A percentile compares a stretch with the other conserved stretches of the same genome.
Conservation (phyloP, 306 rosid species). For the Luffa acutangula region DNA sequence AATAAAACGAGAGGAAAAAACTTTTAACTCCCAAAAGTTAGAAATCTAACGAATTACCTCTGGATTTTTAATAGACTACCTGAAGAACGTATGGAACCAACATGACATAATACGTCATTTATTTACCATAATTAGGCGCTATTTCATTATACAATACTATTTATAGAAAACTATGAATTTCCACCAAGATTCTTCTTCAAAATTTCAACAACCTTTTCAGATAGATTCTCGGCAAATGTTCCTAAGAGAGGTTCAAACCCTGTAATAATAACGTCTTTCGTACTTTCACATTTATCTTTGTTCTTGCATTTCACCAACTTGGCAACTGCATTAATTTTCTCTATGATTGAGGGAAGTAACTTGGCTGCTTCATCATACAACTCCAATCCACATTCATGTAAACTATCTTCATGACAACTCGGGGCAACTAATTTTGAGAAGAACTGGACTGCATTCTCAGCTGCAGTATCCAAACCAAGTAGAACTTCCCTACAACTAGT, state of each 20-base stretch:
- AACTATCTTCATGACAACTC: constrained; percentile 20
- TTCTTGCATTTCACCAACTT: constrained; percentile 30
- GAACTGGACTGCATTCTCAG: constrained; percentile 29
- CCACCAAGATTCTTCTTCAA: constrained; percentile 2
- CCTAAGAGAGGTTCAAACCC: constrained; percentile 6
- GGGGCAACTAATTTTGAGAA: constrained; percentile 21
- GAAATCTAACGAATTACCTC: background rate
- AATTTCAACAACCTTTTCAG: constrained; percentile 2
- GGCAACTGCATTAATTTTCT: constrained; percentile 38
- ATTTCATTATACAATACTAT: background rate
- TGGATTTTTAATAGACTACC: background rate
- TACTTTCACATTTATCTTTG: constrained; percentile 17
- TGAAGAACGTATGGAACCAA: background rate
- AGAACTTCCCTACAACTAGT: constrained; percentile 44
- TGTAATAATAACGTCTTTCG: constrained; percentile 5
- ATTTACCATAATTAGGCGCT: background rate
- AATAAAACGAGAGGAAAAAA: background rate
- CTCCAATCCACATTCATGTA: constrained; percentile 21
- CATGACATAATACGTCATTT: background rate
- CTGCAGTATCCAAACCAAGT: constrained; percentile 37
- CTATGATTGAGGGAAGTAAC: constrained; percentile 37
- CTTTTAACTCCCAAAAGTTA: background rate
- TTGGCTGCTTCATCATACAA: constrained; percentile 34
- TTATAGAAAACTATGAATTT: background rate
- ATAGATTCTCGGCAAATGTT: constrained; percentile 5